Base-by-base conservation (phyloP, 2,329 filamentous ascomycete species). In the Lojkania enalia region DNA sequence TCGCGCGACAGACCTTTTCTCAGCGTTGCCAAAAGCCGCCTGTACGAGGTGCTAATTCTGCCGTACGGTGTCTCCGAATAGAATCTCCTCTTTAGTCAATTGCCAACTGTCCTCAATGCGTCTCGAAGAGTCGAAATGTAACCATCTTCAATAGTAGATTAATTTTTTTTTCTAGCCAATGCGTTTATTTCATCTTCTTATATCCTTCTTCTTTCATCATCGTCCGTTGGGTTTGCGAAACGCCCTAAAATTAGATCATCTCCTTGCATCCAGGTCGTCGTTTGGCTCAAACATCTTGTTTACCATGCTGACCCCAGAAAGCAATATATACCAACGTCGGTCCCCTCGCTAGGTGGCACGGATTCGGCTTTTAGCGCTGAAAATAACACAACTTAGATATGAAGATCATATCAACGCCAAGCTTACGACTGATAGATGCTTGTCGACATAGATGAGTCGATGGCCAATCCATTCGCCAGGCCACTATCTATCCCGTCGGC, bases 341-440 rank as follows among this genome's bases (percentile, higher is more conserved):
- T 45, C 15, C 30, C 29, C 32, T 53, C 49, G 48, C 49, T 53
- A 51, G 33, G 9, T 23, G 42, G 38, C 37, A 43, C 43, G 5
- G 39, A 30, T 35, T 41, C 32, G 47, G 46, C 35, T 45, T 14
- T 42, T 50, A 42, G 21, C 35, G 25, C 53, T 48, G 38, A 48
- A 57, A 58, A 56, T 54, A 53, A 47, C 39, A 15, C 15, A 23
- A 42, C 18, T 23, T 23, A 14, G 39, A 53, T 37, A 58, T 56
- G 51, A 50, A 44, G 5, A 25, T 42, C 44, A 35, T 51, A 48
- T 52, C 44, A 48, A 33, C 13, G 13, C 23, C 15, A 27, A 11
- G 37, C 36, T 23, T 35, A 32, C 25, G 12, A 37, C 36, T 41
- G 39, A 32, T 39, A 55, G 14, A 44, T 12, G 41, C 30, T 37